phyloP scores from a whole-genome alignment of 2,329 filamentous ascomycete genomes.

The Aureobasidium musti region DNA sequence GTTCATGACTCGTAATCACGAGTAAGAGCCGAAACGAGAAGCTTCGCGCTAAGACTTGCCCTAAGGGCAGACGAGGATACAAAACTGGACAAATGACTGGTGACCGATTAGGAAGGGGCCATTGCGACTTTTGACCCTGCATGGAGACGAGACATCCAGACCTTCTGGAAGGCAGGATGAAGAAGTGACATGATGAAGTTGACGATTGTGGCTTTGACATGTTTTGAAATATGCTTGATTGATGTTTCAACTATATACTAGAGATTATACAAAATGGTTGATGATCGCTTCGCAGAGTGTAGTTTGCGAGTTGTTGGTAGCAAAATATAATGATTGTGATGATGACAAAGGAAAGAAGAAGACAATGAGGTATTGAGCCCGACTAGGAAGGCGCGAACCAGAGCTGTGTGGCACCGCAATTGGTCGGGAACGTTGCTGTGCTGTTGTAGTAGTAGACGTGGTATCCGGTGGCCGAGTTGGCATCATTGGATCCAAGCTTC shows the following conservation, averaged over 20 bases:
- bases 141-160: neutral
- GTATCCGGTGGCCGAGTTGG: constrained; percentile 18
- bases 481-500: constrained; percentile 12
- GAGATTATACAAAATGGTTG: constrained; percentile 15
- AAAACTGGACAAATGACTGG: neutral
- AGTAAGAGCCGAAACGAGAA: neutral
- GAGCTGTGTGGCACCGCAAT: constrained; percentile 7
- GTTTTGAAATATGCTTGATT: neutral
- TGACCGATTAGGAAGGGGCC: neutral
- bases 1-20: neutral
- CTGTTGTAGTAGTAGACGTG: constrained; percentile 26
- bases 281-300: neutral
- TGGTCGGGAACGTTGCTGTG: neutral
- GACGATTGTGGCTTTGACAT: neutral
- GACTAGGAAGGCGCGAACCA: constrained; percentile 27
- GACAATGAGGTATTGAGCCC: neutral
- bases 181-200: too few species aligned
- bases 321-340: neutral
- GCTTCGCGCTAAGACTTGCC: neutral
- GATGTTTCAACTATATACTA: constrained; percentile 22
- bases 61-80: neutral
- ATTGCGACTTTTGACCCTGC: neutral
- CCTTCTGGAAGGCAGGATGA: neutral
- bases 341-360: neutral
- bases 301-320: neutral